phyloP scores from a whole-genome alignment of 306 rosid species.

The Medicago arabica region DNA sequence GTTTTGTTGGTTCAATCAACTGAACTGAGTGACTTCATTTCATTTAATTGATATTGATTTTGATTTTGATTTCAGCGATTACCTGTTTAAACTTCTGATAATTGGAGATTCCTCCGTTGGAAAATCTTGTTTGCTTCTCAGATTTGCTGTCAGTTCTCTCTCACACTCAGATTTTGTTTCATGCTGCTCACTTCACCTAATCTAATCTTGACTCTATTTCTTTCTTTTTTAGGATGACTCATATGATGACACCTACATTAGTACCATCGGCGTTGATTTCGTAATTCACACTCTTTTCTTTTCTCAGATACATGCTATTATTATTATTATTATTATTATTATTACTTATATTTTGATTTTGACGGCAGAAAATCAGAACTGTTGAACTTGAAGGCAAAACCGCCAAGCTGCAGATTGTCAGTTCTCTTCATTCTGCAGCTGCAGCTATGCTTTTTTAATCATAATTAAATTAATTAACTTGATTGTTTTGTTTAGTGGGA shows the following conservation, averaged over 20 bases:
- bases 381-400: conserved; percentile 91
- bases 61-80: conserved; percentile 59
- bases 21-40: no score
- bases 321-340: no score
- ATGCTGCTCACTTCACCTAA: neutral
- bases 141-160: conserved; percentile 72
- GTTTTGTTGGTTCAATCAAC: conserved; percentile 10
- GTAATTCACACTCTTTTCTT: conserved; percentile 36
- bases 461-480: neutral
- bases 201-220: neutral
- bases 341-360: no score
- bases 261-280: conserved; percentile 98
- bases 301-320: no score
- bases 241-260: conserved; percentile 90
- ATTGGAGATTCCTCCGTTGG: conserved; percentile 99
- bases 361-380: conserved; percentile 95
- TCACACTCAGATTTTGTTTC: neutral
- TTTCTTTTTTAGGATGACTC: conserved; percentile 74
- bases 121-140: conserved; percentile 88
- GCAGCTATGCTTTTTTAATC: neutral
- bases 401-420: conserved; percentile 95
- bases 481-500: conserved; percentile 74
- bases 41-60: no score
- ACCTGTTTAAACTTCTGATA: conserved; percentile 86
- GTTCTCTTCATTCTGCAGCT: conserved; percentile 14